A percentile compares a stretch with the other conserved stretches of the same genome.
phyloP scores from a whole-genome alignment of 2,329 filamentous ascomycete species.

The Alternaria ventricosa region DNA sequence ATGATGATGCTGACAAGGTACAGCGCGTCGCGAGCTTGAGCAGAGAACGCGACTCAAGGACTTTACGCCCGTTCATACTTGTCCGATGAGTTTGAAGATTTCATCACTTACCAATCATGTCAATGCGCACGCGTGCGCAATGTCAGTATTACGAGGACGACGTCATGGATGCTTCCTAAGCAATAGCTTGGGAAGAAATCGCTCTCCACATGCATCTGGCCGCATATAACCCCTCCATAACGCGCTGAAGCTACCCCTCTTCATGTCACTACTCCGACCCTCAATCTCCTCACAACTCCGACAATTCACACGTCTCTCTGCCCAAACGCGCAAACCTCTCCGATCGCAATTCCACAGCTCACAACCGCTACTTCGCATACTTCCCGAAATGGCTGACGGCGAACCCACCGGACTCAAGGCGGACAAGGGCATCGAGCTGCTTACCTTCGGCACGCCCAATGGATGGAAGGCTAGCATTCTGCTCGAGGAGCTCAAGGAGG shows the following conservation, averaged over 20 bases:
- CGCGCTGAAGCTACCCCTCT: constrained; percentile 4
- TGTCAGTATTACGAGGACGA: constrained; percentile 3
- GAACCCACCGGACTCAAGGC: constrained; percentile 65
- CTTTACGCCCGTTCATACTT: neutral
- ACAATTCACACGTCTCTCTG: constrained; percentile 15
- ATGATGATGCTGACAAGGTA: neutral
- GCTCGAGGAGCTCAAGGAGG: constrained; percentile 71
- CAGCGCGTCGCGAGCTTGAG: neutral
- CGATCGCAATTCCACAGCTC: constrained; percentile 30
- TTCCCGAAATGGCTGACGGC: constrained; percentile 36
- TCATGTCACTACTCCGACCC: constrained; percentile 31
- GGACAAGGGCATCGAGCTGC: constrained; percentile 68
- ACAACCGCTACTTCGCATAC: constrained; percentile 18
- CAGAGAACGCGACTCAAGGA: neutral
- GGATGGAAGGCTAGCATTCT: constrained; percentile 65
- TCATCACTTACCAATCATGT: neutral
- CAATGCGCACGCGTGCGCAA: neutral
- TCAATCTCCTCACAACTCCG: constrained; percentile 23
- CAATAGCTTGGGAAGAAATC: neutral
- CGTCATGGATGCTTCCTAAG: constrained; percentile 21
- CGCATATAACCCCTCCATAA: constrained; percentile 35
- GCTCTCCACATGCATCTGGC: neutral
- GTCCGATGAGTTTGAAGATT: neutral
- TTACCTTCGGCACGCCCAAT: constrained; percentile 62
- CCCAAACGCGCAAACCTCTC: constrained; percentile 13